Evolutionary conservation across 2,329 filamentous ascomycete species (phyloP), one percentile per base, ranked within the genome.

Genomic region (Talaromyces sp.): DNA sequence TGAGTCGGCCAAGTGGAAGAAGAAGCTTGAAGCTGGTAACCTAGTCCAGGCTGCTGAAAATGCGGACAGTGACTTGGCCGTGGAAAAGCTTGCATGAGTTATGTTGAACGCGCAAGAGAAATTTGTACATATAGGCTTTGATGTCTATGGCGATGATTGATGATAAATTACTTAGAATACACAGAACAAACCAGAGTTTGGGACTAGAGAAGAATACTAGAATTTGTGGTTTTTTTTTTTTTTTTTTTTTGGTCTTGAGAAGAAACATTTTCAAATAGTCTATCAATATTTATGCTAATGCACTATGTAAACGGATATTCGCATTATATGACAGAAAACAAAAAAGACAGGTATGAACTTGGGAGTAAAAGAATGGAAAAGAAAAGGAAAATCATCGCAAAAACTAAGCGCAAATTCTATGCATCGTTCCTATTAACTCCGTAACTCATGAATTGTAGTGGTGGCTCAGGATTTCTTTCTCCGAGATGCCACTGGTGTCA

Each of bases 1-100:
- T 49, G 77, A 80, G 59, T 75, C 75, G 3, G 65, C 58, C 11
- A 79, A 78, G 61, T 80, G 78, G 78, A 78, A 73, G 62, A 76
- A 76, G 66, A 77, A 73, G 61, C 62, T 80, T 33, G 71, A 79
- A 54, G 64, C 63, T 1, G 74, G 72, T 3, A 68, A 66, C 2
- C 59, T 76, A 42, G 60, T 79, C 3, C 67, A 70, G 39, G 57
- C 58, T 16, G 52, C 20, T 4, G 65, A 58, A 13, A 43, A 43
- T 6, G 55, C 55, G 5, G 56, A 52, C 30, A 59, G 55, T 4
- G 62, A 70, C 27, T 57, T 74, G 57, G 62, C 57, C 27, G 70
- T 75, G 41, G 69, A 74, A 51, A 64, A 69, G 41, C 52, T 74
- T 56, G 59, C 70, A 9, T 27, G 24, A 27, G 24, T 5, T 27